Conservation (phyloP, 805 yeast genomes). For the Candida succiphila region DNA sequence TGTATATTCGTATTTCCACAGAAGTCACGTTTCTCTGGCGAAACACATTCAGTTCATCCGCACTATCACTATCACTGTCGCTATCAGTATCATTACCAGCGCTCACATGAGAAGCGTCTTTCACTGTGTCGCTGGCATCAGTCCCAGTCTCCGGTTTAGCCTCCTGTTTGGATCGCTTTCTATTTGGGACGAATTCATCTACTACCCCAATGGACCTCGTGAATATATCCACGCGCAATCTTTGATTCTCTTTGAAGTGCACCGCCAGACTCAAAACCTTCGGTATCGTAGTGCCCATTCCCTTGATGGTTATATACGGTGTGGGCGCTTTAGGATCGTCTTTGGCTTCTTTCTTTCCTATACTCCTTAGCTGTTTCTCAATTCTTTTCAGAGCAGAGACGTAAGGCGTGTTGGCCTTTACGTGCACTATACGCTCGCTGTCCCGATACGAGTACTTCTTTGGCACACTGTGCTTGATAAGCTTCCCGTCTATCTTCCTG, state of each 20-base stretch:
- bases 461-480: slow-evolving; percentile 48
- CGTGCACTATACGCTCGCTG: slow-evolving; percentile 37
- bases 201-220: slow-evolving; percentile 62
- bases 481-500: slow-evolving; percentile 19
- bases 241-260: slow-evolving; percentile 41
- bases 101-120: slow-evolving; percentile 19
- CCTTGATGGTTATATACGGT: slow-evolving; percentile 45
- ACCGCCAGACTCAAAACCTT: slow-evolving; percentile 54
- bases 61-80: too few relatives aligned
- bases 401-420: slow-evolving; percentile 62
- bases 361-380: slow-evolving; percentile 32
- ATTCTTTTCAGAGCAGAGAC: slow-evolving; percentile 64
- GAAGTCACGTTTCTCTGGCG: slow-evolving; percentile 37
- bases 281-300: slow-evolving; percentile 68
- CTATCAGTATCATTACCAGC: too few relatives aligned
- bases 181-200: slow-evolving; percentile 44
- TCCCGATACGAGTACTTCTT: slow-evolving; percentile 31
- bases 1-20: slow-evolving; percentile 34
- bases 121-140: slow-evolving; percentile 8
- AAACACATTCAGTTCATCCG: too few relatives aligned
- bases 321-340: slow-evolving; percentile 22
- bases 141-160: slow-evolving; percentile 5
- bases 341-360: slow-evolving; percentile 17
- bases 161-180: slow-evolving; percentile 2
- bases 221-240: slow-evolving; percentile 42